Percentiles rank a stretch among this genome's conserved stretches.
These are phyloP conservation scores for Pelagomonas calceolata DNA, from an alignment of 108 stramenopile species.

Conservation along the genomic window DNA sequence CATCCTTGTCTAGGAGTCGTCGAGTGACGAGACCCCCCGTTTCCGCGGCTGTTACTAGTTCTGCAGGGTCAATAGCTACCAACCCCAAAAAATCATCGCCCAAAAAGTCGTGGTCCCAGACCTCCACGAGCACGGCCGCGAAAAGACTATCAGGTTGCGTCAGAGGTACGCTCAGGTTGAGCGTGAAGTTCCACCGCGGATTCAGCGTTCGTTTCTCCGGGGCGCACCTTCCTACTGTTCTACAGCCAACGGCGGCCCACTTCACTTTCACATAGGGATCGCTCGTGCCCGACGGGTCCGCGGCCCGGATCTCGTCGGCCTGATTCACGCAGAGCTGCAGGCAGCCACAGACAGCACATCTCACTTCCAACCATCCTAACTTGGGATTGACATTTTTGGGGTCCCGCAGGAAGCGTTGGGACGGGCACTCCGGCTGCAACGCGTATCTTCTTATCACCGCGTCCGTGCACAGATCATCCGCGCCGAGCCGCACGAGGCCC, in stretches of 20 bases:
- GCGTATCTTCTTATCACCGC: neutral
- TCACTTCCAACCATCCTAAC: neutral
- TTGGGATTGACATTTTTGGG: neutral
- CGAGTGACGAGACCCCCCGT: too few relatives aligned
- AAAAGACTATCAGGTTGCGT: neutral
- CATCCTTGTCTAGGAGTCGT: too few relatives aligned
- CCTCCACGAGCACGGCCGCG: neutral
- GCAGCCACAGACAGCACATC: neutral
- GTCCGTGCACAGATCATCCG: neutral
- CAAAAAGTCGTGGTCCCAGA: neutral
- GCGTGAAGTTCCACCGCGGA: neutral
- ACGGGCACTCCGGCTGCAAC: neutral
- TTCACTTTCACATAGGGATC: neutral
- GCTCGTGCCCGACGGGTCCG: neutral
- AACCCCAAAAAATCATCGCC: neutral
- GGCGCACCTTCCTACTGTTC: neutral
- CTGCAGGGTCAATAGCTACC: neutral
- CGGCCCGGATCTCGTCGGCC: neutral
- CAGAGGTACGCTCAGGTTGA: neutral
- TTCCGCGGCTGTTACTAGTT: neutral
- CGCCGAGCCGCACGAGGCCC: neutral
- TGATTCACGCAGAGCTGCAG: neutral
- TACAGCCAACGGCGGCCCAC: neutral
- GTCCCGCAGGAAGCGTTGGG: neutral
- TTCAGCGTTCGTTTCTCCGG: neutral